Evolutionary conservation across 257 asterid species (phyloP).

Genomic region (Ajuga chamaepitys): DNA sequence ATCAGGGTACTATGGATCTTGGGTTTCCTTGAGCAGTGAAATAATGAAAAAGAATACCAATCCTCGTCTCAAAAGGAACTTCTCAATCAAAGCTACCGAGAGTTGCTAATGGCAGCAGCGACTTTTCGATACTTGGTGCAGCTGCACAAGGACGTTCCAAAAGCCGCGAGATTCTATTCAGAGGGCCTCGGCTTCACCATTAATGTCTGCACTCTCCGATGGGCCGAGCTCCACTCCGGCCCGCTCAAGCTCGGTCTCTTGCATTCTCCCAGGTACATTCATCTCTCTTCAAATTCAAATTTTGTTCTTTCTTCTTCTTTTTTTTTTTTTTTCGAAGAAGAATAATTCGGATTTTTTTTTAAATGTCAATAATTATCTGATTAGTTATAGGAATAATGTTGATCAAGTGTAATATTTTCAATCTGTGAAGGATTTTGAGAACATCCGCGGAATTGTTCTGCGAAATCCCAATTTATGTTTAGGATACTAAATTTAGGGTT

Average conservation of each 20-base stretch:
- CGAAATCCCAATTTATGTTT: neutral
- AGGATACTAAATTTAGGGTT: neutral
- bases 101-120: conserved; percentile 50
- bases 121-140: conserved; percentile 67
- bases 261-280: conserved; percentile 50
- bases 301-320: neutral
- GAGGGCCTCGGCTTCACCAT: conserved; percentile 77
- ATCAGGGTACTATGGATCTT: too few species aligned
- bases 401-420: neutral
- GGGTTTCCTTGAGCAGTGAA: too few species aligned
- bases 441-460: neutral
- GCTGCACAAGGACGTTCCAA: conserved; percentile 86
- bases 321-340: too few species aligned
- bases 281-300: neutral
- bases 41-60: too few species aligned
- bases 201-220: conserved; percentile 74
- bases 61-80: too few species aligned
- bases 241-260: conserved; percentile 77
- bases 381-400: neutral
- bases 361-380: neutral
- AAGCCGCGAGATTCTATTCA: conserved; percentile 80
- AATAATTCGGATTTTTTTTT: too few species aligned
- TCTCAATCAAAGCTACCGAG: conserved; percentile 1
- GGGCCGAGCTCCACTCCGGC: conserved; percentile 94
- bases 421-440: neutral